Evolutionary conservation across 1,139 yeast species (phyloP), one percentile per base, ranked within the genome.

Genomic region (Waltiozyma sp.): DNA sequence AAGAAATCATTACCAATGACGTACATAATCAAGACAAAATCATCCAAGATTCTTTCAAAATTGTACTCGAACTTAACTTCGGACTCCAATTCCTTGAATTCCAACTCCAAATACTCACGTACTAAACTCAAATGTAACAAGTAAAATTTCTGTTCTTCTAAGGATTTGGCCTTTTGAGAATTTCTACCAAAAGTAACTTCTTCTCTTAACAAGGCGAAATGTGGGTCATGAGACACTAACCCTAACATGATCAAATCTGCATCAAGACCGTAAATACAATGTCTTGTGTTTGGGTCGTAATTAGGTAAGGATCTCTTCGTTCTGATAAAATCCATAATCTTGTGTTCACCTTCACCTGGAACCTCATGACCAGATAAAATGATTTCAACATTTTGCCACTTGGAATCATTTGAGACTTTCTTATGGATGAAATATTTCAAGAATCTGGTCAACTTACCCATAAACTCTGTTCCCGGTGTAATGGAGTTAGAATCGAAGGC

Each of bases 341-440:
- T 91, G 66, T 91, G 98, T 66, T 93, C 98, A 61, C 99, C 99
- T 71, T 93, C 98, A 50, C 99, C 99, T 3, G 99, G 99, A n/a
- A 88, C 97, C 52, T 91, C 91, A 51, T 94, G 96, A 43, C 95
- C 99, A 45, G 95, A 84, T 49, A 93, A 77, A 36, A 93, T 75
- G 45, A 93, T 80, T 52, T 88, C 77, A 50, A 87, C 70, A 48
- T 80, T 75, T 52, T 87, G 84, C 98, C 98, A 93, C 43, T 83
- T 87, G 6, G 95, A 77, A 57, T 93, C 98, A 40, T 81, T 80
- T 37, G 94, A 78, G 41, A 91, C 78, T 62, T 93, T 93, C 60
- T 86, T 87, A 53, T 89, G 91, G 45, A 89, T 82, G 72, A 89
- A 93, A 61, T 88, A 93, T 52, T 91, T 79, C 57, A 93, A 70